A percentile compares a stretch with the other conserved stretches of the same genome.
phyloP scores from a whole-genome alignment of 306 rosid genomes.

The Pterocarpus macrocarpus region DNA sequence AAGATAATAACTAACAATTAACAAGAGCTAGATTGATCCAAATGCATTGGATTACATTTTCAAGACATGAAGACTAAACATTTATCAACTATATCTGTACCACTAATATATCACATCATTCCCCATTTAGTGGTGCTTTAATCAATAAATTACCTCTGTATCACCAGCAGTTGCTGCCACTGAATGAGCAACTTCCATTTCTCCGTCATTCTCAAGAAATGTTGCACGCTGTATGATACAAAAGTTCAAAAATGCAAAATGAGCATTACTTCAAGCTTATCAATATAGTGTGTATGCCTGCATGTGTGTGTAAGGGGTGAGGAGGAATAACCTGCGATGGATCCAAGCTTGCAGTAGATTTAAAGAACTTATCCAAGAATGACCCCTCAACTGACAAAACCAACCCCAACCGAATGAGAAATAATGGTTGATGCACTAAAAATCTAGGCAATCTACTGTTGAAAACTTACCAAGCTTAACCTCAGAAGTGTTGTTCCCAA shows the following conservation, averaged over 20 bases:
- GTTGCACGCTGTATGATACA: conserved; percentile 73
- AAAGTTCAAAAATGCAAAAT: conserved; percentile 28
- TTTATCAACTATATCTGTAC: background rate
- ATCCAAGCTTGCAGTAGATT: conserved; percentile 80
- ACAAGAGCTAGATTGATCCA: conserved; percentile 7
- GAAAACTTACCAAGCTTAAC: conserved; percentile 74
- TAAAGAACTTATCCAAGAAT: conserved; percentile 82
- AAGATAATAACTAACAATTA: background rate
- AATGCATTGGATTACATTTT: background rate
- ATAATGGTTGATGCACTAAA: background rate
- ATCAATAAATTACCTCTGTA: conserved; percentile 66
- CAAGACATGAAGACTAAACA: background rate
- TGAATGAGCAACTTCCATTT: conserved; percentile 95
- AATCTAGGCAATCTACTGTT: background rate
- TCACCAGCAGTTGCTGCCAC: conserved; percentile 95
- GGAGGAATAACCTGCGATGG: conserved; percentile 72
- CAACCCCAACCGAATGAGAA: conserved; percentile 28
- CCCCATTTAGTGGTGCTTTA: background rate
- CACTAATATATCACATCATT: conserved; percentile 3
- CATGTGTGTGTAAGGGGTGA: conserved; percentile 1
- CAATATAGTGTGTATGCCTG: background rate
- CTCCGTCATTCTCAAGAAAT: conserved; percentile 83
- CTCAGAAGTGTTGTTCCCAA: conserved; percentile 82
- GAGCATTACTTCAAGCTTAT: conserved; percentile 16
- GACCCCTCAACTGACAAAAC: conserved; percentile 79